Base-by-base conservation (phyloP, 2,329 filamentous ascomycete genomes). In the Epichloe uncinata region DNA sequence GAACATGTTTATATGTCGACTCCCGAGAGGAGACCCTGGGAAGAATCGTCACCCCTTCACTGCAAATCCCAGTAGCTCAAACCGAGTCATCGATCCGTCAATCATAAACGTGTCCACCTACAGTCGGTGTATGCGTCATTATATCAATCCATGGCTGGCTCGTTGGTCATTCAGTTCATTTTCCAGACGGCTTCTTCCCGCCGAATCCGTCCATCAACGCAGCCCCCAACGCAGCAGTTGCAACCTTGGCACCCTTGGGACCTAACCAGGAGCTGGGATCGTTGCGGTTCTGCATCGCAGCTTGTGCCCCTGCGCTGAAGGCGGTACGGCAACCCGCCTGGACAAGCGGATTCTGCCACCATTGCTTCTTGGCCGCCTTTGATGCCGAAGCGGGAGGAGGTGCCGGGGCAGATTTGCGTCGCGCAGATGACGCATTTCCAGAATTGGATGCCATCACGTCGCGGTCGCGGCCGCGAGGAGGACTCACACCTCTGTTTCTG, bases 151-250 rank as follows among this genome's bases (percentile, higher is more conserved):
- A 42, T 26, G 42, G 41, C 18, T 12, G 7, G 5, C 35, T 30
- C 1, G 3, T 34, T 45, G 16, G 6, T 41, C 48, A 46, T 46
- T 6, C 35, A n/a, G 3, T 16, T 38, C 30, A 16, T 47, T 34
- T 11, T 8, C 36, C 5, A 20, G 33, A 7, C 18, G 26, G 18
- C 34, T 49, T 38, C 47, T 44, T 2, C 66, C 72, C 1, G 44
- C 72, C 65, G 34, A 75, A 68, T 0, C 71, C 70, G 51, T 75
- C 72, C 38, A 73, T 67, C 16, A 74, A 59, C 0, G 72, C 73
- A 1, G 73, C 73, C 16, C 72, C 71, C 1, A 76, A 52, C 2
- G 73, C 73, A 2, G 72, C 72, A 2, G 71, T 71, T 1, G 71
- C 73, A 3, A 75, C 62, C 48, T 71, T 72, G 42, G 69, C 69